Base-by-base conservation (phyloP, 352 stramenopile genomes). In the Thraustochytrium striatum region DNA sequence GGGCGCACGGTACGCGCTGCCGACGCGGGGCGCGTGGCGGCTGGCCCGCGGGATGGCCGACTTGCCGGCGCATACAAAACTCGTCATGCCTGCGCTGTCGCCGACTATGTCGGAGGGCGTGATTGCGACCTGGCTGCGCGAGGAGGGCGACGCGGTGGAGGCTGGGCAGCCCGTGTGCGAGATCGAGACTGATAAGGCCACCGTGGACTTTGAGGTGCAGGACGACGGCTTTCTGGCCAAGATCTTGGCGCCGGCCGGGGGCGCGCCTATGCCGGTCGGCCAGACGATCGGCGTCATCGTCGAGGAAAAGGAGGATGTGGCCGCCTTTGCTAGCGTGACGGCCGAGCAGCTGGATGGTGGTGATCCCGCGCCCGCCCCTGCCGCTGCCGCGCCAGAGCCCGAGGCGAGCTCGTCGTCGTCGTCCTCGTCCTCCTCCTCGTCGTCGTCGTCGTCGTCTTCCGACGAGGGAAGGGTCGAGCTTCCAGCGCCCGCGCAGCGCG, bases 131-230 rank as follows among this genome's bases (percentile, higher is more conserved):
- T 98, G 95, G 94, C 93, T 97, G 70, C 92, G 91, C 83, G 88
- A 90, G 8, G 70, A 72, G 70, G 70, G 70, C 70, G 70, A 80
- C 58, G 44, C 57, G 28, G 57, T 80, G 16, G 57, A 57, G 55
- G 53, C 70, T 8, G 70, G 70, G 28, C 41, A 70, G 55, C 55
- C 55, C 25, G 50, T 80, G 19, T 80, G 70, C 70, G 90, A 97
- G 72, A 94, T 99, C 75, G 95, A 99, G 86, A 99, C 96, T 16
- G 96, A 99, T 88, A 99, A 99, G 87, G 95, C 96, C 38, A 95
- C 95, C 28, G 95, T 99, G 50, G 95, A 98, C 86, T 99, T 98
- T 85, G 96, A 98, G 87, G 92, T 96, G 61, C 91, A 97, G 87
- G 95, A 99, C 86, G 95, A 98, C 32, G 90, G 87, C 21, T 86